Evolutionary conservation across 2,329 filamentous ascomycete species (phyloP), one percentile per base, ranked within the genome.

Genomic region (Hymenoscyphus salicellus): DNA sequence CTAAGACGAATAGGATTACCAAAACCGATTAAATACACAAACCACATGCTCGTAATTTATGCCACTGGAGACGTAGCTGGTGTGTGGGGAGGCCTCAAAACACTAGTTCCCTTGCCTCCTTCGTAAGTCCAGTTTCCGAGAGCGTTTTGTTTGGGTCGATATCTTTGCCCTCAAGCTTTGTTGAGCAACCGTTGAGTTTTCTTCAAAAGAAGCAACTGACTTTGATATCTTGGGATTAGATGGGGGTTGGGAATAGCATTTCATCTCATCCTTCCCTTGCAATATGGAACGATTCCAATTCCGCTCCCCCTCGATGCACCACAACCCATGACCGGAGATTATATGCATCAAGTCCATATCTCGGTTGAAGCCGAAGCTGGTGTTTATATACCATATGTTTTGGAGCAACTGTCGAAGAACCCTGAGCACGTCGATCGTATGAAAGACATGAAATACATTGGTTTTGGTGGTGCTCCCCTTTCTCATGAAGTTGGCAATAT

Each of bases 21-120:
- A 14, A 62, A 62, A 28, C 60, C 60, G 5, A 41, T 66, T 30
- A 62, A 52, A 56, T 62, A 64, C 49, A 64, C 62, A 60, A 58
- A 64, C 38, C 52, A 58, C 16, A 66, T 66, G 64, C 63, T 66
- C 52, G 43, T 62, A 33, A 52, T 62, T 30, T 28, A 32, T 30
- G 62, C 63, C 56, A 58, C 55, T 20, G 62, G 62, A 33, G 38
- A 63, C 57, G 10, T 49, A 55, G 33, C 23, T 36, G 28, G 43
- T 20, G 6, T 41, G 43, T 52, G 58, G 56, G 38, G 58, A 61
- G 55, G 36, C 55, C 26, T 43, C 5, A 43, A 28, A 60, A 43
- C 38, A n/a, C 17, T 60, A 3, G 58, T 60, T 2, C 58, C 58
- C 2, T 17, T 60, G 58, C 58, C 58, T 2, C 58, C 58, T 5